phyloP scores from a whole-genome alignment of 2,329 filamentous ascomycete species.

The Aspergillus puulaauensis region DNA sequence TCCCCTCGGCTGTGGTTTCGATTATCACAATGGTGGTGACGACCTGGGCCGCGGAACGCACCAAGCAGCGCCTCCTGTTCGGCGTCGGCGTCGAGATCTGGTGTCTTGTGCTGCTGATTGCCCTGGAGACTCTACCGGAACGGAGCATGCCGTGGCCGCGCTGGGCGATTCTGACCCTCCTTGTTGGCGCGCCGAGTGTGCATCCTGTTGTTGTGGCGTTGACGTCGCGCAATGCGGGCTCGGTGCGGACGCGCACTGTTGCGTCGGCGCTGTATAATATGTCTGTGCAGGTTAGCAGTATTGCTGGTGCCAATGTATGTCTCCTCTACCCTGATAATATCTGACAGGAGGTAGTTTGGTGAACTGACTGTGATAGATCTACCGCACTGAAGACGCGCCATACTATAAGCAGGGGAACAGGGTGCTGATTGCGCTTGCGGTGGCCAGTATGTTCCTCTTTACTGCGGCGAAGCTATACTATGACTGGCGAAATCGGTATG shows the following conservation, averaged over 20 bases:
- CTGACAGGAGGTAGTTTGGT: no score
- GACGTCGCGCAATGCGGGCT: slow-evolving; percentile 44
- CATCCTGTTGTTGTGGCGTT: slow-evolving; percentile 54
- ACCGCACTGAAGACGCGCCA: slow-evolving; percentile 55
- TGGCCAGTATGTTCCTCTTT: slow-evolving; percentile 43
- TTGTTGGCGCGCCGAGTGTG: slow-evolving; percentile 58
- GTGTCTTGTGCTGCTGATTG: not conserved
- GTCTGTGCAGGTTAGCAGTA: not conserved
- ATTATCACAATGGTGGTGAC: not conserved
- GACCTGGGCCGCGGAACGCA: not conserved
- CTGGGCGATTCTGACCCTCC: slow-evolving; percentile 52
- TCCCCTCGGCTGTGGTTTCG: not conserved
- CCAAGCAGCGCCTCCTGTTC: not conserved
- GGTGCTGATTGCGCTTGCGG: slow-evolving; percentile 54
- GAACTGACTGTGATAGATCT: slow-evolving; percentile 51
- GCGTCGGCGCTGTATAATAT: not conserved
- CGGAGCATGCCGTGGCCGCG: slow-evolving; percentile 52
- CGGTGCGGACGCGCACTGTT: not conserved
- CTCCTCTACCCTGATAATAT: not conserved
- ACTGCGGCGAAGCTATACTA: not conserved
- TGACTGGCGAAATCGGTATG: not conserved
- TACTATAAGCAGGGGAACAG: slow-evolving; percentile 60
- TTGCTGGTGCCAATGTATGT: not conserved
- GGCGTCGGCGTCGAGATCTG: not conserved
- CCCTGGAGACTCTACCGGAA: not conserved